Base-by-base conservation (phyloP, 805 yeast genomes). In the Metschnikowia continentalis region DNA sequence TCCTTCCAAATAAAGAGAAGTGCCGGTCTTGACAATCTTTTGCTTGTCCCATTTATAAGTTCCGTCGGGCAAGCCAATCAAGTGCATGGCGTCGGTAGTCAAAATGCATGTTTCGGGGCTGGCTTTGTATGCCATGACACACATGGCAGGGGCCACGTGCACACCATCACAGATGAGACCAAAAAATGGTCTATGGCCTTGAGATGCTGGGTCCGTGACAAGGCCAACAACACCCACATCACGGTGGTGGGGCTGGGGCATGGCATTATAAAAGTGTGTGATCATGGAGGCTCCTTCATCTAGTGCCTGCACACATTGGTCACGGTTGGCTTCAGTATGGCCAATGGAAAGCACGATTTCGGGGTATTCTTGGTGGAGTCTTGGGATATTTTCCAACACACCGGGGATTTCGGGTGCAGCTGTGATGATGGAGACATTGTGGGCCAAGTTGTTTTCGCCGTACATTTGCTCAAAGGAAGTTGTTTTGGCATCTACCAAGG, bases 241-340 rank as follows among this genome's bases (percentile, higher is more conserved):
- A 57, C 86, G 67, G 59, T 80, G 84, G 58, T 79, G 84, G 6
- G 81, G 82, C 66, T 65, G 77, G 3, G 82, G 82, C 86, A 81
- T 81, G 56, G 86, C 86, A 57, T 81, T 81, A 64, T 77, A 81
- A 47, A 81, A 69, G 59, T 81, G 86, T 3, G 86, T 81, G 50
- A 81, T 69, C 84, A 81, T 80, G n/a, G 75, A 59, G 14, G 83
- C 82, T 22, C 85, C 85, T n/a, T 67, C 57, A 20, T 66, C 62
- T 35, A 80, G 65, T 0, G 84, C 84, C 47, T 70, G 63, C 20
- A 72, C 51, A 13, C 70, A 73, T 20, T 72, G 70, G 32, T 60
- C 57, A 54, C 69, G 67, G 54, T 66, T 71, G 36, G 80, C 68
- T 58, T 61, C 67, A 13, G 80, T 73, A 61, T 78, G 82, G 39